Evolutionary conservation across 352 stramenopile genomes (phyloP).

Genomic region (Aphanomyces astaci): DNA sequence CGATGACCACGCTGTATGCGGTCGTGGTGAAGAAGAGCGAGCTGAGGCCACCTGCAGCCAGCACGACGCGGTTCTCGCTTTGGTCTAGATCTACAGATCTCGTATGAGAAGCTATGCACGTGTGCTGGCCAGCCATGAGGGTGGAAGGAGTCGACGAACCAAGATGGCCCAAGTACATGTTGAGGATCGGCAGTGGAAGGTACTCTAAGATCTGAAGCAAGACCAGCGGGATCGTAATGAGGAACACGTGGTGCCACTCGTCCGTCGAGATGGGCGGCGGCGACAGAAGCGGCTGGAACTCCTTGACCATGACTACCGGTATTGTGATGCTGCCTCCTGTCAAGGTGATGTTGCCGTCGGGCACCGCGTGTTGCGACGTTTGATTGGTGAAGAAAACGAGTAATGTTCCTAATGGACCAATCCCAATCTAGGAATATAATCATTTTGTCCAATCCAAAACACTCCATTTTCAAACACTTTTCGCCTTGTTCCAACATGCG

Average conservation of each 20-base stretch:
- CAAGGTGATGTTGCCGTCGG: too few species aligned
- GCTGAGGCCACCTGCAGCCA: conserved; percentile 13
- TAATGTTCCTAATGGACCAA: too few species aligned
- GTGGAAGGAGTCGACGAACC: neutral
- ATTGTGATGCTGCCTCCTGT: too few species aligned
- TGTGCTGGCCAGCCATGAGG: too few species aligned
- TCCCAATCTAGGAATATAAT: neutral
- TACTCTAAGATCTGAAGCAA: conserved; percentile 19
- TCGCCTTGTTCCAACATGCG: too few species aligned
- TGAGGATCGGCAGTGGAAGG: neutral
- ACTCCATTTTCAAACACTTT: neutral
- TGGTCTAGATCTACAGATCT: conserved; percentile 2
- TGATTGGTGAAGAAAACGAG: neutral
- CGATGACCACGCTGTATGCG: conserved; percentile 30
- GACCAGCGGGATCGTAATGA: conserved; percentile 8
- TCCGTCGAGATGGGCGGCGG: conserved; percentile 15
- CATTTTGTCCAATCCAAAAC: neutral
- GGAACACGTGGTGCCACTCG: conserved; percentile 7
- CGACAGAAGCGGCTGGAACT: conserved; percentile 22
- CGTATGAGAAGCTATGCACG: too few species aligned
- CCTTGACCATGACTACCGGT: neutral
- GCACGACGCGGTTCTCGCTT: conserved; percentile 2
- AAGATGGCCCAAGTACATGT: conserved; percentile 11
- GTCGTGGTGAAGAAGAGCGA: conserved; percentile 8
- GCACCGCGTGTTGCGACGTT: too few species aligned